Conservation (phyloP, 257 asterid species). For the Craterostigma plantagineum region DNA sequence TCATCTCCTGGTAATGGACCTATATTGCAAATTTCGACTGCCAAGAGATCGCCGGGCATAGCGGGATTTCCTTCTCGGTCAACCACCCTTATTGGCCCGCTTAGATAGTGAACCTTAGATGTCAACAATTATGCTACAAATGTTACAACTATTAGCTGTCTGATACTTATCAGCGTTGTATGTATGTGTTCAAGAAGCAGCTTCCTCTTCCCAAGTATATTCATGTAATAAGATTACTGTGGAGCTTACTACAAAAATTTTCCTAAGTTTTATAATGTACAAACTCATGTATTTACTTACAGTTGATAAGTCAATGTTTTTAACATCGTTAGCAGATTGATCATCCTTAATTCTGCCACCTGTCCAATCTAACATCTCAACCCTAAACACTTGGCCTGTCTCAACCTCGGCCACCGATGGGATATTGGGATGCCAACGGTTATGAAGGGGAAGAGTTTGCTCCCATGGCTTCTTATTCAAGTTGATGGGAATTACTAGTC, state of each 20-base stretch:
- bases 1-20: slow-evolving; percentile 95
- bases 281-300: slow-evolving; percentile 20
- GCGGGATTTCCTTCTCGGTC: slow-evolving; percentile 61
- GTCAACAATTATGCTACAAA: background rate
- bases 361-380: slow-evolving; percentile 77
- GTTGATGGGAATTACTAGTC: slow-evolving; percentile 47
- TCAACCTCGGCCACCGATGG: slow-evolving; percentile 58
- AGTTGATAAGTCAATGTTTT: slow-evolving; percentile 28
- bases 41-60: slow-evolving; percentile 73
- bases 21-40: slow-evolving; percentile 77
- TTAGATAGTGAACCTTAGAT: slow-evolving; percentile 73
- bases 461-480: slow-evolving; percentile 56
- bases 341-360: slow-evolving; percentile 61
- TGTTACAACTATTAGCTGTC: background rate
- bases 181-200: too few relatives aligned
- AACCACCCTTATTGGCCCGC: slow-evolving; percentile 75
- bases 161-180: background rate
- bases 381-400: slow-evolving; percentile 47
- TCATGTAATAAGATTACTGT: background rate
- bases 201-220: too few relatives aligned
- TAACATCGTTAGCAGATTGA: slow-evolving; percentile 41
- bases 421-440: slow-evolving; percentile 78
- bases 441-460: slow-evolving; percentile 59
- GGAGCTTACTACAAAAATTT: background rate
- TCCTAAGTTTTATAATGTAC: background rate